These are phyloP conservation scores for Kazachstania bromeliacearum DNA, from an alignment of 805 yeast genomes.

Conservation along the genomic window DNA sequence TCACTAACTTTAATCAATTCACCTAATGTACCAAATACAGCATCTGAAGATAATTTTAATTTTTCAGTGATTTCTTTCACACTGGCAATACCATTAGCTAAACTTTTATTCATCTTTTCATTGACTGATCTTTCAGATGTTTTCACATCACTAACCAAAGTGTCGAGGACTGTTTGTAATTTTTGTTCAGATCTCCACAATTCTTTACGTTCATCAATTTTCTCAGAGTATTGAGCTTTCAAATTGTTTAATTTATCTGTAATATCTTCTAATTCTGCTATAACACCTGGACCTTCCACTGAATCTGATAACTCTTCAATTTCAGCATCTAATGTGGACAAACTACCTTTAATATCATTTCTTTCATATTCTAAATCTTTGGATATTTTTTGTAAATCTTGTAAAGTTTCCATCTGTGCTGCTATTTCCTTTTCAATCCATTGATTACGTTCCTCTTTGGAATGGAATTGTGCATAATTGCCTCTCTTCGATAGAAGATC, in stretches of 20 bases:
- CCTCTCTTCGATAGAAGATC: slow-evolving; percentile 62
- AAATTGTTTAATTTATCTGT: slow-evolving; percentile 24
- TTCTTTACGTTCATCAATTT: slow-evolving; percentile 58
- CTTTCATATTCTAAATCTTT: slow-evolving; percentile 9
- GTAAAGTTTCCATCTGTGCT: slow-evolving; percentile 21
- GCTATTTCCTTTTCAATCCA: slow-evolving; percentile 55
- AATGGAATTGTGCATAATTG: slow-evolving; percentile 49
- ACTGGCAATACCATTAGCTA: slow-evolving; percentile 58
- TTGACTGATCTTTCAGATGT: slow-evolving; percentile 51
- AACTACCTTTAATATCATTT: slow-evolving; percentile 11
- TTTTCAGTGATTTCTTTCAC: slow-evolving; percentile 54
- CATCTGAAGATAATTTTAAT: slow-evolving; percentile 42
- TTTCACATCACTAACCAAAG: slow-evolving; percentile 45
- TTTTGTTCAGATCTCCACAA: slow-evolving; percentile 76
- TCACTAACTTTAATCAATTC: slow-evolving; percentile 75
- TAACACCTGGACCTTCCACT: slow-evolving; percentile 30
- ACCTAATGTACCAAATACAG: slow-evolving; percentile 79
- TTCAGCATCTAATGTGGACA: slow-evolving; percentile 23
- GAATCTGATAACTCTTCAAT: slow-evolving; percentile 30
- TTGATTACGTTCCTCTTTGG: slow-evolving; percentile 48
- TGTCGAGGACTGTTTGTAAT: slow-evolving; percentile 44
- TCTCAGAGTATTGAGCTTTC: slow-evolving; percentile 34
- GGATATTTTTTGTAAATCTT: slow-evolving; percentile 15
- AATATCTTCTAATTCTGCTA: slow-evolving; percentile 27
- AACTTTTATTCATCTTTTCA: slow-evolving; percentile 67